These are phyloP conservation scores for Fusarium setosum DNA, from an alignment of 2,329 filamentous ascomycete genomes.

Conservation along the genomic window DNA sequence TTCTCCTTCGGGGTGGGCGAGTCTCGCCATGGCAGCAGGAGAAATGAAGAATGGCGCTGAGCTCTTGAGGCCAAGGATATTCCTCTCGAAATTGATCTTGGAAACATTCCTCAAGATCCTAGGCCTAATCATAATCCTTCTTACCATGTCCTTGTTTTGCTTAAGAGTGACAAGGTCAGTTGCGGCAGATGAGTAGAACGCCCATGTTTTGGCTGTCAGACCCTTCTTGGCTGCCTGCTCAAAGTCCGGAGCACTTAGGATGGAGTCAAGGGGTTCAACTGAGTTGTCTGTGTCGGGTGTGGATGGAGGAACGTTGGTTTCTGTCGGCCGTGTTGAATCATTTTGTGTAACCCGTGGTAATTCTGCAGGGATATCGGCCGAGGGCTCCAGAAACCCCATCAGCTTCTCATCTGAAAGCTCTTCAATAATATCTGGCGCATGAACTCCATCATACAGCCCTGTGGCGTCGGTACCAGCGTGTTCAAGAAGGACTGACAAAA, in stretches of 20 bases:
- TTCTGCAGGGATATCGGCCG: background rate
- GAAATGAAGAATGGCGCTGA: conserved; percentile 37
- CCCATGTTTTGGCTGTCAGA: conserved; percentile 61
- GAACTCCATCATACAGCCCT: conserved; percentile 61
- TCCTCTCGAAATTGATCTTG: conserved; percentile 46
- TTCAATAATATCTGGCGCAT: conserved; percentile 55
- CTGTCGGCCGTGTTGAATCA: background rate
- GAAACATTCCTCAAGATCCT: conserved; percentile 60
- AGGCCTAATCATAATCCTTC: conserved; percentile 64
- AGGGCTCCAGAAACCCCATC: conserved; percentile 58
- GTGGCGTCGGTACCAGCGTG: conserved; percentile 67
- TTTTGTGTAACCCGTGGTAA: background rate
- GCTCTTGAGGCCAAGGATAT: conserved; percentile 29
- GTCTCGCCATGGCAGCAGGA: conserved; percentile 33
- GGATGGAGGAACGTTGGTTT: background rate
- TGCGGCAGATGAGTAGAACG: conserved; percentile 65
- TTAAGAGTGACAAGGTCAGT: conserved; percentile 63
- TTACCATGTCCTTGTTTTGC: conserved; percentile 60
- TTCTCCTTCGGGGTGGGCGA: conserved; percentile 54
- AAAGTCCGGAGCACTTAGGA: conserved; percentile 64
- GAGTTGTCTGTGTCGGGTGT: background rate
- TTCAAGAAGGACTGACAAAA: conserved; percentile 56
- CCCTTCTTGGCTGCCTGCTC: conserved; percentile 57
- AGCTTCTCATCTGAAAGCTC: conserved; percentile 58
- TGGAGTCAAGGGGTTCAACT: conserved; percentile 54